phyloP scores from a whole-genome alignment of 2,329 filamentous ascomycete species.

The Exophiala lecanii-corni region DNA sequence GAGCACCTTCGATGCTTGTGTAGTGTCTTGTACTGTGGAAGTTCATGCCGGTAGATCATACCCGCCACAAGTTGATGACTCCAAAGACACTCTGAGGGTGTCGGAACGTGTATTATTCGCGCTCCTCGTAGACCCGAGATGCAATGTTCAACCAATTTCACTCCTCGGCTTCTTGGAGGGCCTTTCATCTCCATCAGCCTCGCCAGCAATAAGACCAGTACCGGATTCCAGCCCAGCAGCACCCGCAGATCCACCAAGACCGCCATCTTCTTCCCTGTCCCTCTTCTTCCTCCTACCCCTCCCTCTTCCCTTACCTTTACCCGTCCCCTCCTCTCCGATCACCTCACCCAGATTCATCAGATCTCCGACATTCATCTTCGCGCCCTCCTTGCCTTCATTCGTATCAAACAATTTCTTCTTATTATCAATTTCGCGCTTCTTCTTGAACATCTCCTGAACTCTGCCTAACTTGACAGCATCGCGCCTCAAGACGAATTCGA shows the following conservation, averaged over 20 bases:
- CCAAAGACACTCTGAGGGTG: no score
- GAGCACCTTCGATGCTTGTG: no score
- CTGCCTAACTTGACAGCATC: conserved; percentile 83
- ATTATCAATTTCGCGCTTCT: conserved; percentile 80
- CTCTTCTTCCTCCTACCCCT: conserved; percentile 26
- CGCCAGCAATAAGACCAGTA: conserved; percentile 21
- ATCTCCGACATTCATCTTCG: conserved; percentile 21
- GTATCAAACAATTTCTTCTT: conserved; percentile 67
- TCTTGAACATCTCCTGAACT: conserved; percentile 82
- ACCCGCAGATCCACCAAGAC: conserved; percentile 1
- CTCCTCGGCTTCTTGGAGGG: conserved; percentile 19
- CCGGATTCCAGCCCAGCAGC: background rate
- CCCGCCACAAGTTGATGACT: no score
- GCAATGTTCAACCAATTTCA: conserved; percentile 20
- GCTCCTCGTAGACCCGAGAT: no score
- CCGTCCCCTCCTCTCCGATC: conserved; percentile 27
- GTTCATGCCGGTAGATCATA: no score
- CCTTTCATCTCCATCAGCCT: conserved; percentile 12
- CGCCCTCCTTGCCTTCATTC: conserved; percentile 19
- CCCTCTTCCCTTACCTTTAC: conserved; percentile 25
- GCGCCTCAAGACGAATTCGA: conserved; percentile 85
- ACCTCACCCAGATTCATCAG: conserved; percentile 25
- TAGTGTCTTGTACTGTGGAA: no score
- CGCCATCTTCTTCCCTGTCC: conserved; percentile 15
- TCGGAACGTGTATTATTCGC: no score